Evolutionary conservation across 2,329 filamentous ascomycete genomes (phyloP), one percentile per base, ranked within the genome.

Genomic region (Parastagonospora avenae): DNA sequence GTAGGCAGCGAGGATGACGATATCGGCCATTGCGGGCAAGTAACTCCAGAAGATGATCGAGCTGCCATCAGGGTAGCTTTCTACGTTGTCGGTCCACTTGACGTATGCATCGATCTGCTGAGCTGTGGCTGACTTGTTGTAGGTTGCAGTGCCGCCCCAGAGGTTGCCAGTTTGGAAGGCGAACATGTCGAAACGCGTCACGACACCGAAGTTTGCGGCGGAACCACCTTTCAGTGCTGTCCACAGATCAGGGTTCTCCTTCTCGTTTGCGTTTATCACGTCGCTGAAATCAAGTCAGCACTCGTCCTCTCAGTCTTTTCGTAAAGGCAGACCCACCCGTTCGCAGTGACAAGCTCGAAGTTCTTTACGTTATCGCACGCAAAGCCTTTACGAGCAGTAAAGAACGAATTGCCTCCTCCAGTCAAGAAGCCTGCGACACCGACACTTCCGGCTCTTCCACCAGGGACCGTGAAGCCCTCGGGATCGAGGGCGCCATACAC

Each of bases 181-280:
- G 11, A 52, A 35, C 12, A 60, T 40, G 28, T 64, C 72, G 36
- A 75, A 75, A 4, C 66, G 56, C 4, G 74, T 76, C 14, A 76
- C 73, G 10, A 76, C 58, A 8, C 73, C 74, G 42, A 77, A 76
- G 59, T 77, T 76, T 43, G 64, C 68, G 2, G 56, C 63, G 48
- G 63, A 68, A n/a, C 75, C 75, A 1, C 74, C 75, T 46, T 76
- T 76, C 32, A 77, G 56, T 10, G 72, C 74, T 49, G 65, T 62
- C 54, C 64, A 76, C 0, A 77, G 62, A 43, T 77, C 73, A 6
- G 54, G 40, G 50, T 67, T 62, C 43, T 59, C 53, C 46, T 57
- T 46, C 2, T 62, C 56, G 32, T 73, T 78, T 7, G 70, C 76
- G 24, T 76, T 60, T 28, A 74, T 63, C 8, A 77, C 52, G 7